Evolutionary conservation across 768 basidiomycete species (phyloP).

Genomic region (Lentinus brumalis): DNA sequence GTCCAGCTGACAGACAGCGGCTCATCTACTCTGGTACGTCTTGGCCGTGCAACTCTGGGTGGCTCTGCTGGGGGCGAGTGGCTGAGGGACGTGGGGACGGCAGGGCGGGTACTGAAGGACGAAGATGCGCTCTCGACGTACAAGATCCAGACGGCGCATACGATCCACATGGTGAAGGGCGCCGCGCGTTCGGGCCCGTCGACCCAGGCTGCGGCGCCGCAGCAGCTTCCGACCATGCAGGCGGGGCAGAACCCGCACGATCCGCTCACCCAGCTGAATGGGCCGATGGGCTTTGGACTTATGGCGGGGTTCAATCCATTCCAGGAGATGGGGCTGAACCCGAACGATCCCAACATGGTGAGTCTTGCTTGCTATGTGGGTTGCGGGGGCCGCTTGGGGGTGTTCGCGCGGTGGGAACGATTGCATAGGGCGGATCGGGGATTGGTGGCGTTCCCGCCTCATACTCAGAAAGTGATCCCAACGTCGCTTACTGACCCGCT

Average conservation of each 20-base stretch:
- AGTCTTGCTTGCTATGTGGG: conserved; percentile 25
- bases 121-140: conserved; percentile 81
- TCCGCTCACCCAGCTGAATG: conserved; percentile 82
- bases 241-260: conserved; percentile 88
- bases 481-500: background rate
- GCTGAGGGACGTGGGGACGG: conserved; percentile 53
- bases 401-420: too few species aligned
- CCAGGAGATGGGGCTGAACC: conserved; percentile 85
- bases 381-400: too few species aligned
- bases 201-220: conserved; percentile 46
- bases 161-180: conserved; percentile 94
- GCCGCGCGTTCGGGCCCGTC: conserved; percentile 50
- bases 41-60: too few species aligned
- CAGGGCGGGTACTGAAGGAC: conserved; percentile 53
- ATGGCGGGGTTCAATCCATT: conserved; percentile 94
- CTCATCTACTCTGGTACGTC: conserved; percentile 87
- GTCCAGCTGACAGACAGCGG: conserved; percentile 85
- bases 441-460: too few species aligned
- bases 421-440: too few species aligned
- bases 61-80: too few species aligned
- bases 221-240: conserved; percentile 81
- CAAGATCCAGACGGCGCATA: conserved; percentile 89
- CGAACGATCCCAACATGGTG: conserved; percentile 94
- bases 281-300: conserved; percentile 73
- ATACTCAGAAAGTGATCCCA: too few species aligned